Evolutionary conservation across 2,329 filamentous ascomycete species (phyloP), one percentile per base, ranked within the genome.

Genomic region (Metarhizium brunneum): DNA sequence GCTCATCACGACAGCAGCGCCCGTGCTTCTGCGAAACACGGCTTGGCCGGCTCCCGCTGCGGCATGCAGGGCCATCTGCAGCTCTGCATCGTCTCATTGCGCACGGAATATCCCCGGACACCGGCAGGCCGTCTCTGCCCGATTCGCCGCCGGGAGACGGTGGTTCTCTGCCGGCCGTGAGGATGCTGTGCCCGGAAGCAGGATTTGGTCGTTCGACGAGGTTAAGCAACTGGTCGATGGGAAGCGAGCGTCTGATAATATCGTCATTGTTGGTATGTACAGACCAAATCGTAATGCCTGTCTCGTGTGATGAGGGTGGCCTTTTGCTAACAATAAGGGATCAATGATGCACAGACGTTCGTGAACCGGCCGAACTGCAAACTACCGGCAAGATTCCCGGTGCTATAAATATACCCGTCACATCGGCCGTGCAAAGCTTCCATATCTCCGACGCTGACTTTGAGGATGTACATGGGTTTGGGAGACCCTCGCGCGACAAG

Each of bases 381-480:
- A 68, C 75, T 6, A 82, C 81, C 8, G 88, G 88, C 60, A 80
- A 75, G 59, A 96, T 99, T 66, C 94, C 94, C 1, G 81, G 81
- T 49, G 85, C 91, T 1, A 74, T 92, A 64, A 92, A 92, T 74
- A 82, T 99, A 51, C 92, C 94, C 52, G 79, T 97, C 59, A 81
- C 78, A 7, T 86, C 85, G 6, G 79, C 84, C 47, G 85, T 91
- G 1, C 91, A 96, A 69, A 86, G 86, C 57, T 85, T 95, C 65
- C 87, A 91, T 69, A 79, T 96, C 7, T 69, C 78, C 0, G 76
- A 79, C 0, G 87, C 89, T 13, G 91, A 96, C 60, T 97, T 97
- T 66, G 81, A 88, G 66, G 88, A 90, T 58, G 75, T 86, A 16
- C 92, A 90, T 70, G 92, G 90, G 4, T 95, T 88, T 66, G 73